phyloP scores from a whole-genome alignment of 805 yeast genomes.

The Pichia kluyveri region DNA sequence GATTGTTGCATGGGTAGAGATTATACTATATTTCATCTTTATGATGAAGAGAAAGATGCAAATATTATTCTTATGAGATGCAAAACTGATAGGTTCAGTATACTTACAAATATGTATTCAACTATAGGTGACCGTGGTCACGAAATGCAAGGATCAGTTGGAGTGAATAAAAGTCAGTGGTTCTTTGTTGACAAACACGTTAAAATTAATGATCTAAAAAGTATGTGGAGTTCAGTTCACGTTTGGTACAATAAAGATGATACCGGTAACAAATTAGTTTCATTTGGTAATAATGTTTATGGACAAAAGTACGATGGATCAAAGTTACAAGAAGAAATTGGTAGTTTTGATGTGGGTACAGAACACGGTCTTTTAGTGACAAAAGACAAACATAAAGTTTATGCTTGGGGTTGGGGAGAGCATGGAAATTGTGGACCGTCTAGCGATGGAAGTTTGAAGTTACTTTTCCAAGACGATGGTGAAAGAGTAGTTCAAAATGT shows the following conservation, averaged over 20 bases:
- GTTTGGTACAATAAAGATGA: constrained; percentile 16
- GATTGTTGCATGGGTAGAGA: constrained; percentile 46
- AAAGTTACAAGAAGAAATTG: neutral
- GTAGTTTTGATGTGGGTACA: constrained; percentile 50
- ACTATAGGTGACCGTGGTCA: neutral
- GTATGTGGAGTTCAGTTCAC: constrained; percentile 83
- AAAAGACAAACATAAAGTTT: constrained; percentile 28
- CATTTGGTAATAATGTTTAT: constrained; percentile 71
- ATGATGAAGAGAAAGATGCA: constrained; percentile 6
- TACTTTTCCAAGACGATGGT: neutral
- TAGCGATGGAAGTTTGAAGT: constrained; percentile 13
- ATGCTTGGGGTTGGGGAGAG: constrained; percentile 98
- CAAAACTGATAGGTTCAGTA: constrained; percentile 10
- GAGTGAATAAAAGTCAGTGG: neutral
- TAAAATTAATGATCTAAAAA: constrained; percentile 20
- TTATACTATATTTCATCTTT: constrained; percentile 33
- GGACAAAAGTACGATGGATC: constrained; percentile 41
- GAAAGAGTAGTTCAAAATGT: constrained; percentile 24
- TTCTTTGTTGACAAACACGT: neutral
- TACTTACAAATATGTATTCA: neutral
- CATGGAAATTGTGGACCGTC: constrained; percentile 84
- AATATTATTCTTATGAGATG: constrained; percentile 22
- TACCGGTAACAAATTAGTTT: constrained; percentile 21
- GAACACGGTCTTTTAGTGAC: constrained; percentile 65
- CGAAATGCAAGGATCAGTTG: neutral